Evolutionary conservation across 2,329 filamentous ascomycete species (phyloP), one percentile per base, ranked within the genome.

Genomic region (Colletotrichum sp.): DNA sequence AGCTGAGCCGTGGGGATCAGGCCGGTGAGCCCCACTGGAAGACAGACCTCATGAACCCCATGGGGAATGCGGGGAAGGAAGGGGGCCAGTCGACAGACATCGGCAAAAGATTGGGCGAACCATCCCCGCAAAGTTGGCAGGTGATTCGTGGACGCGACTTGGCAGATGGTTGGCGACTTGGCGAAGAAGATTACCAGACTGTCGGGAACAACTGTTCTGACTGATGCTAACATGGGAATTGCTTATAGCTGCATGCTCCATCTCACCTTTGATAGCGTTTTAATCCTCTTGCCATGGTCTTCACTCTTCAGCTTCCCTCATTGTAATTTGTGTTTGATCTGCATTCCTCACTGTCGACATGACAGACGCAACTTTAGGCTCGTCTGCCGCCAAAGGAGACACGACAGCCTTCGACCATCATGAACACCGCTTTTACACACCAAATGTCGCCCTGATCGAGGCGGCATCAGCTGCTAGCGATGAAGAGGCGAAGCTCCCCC

Each of bases 371-470:
- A 38, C 72, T 28, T 28, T 48, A 18, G 38, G 13, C 6, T 28
- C 30, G 14, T 30, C 52, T 7, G 14, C 66, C 38, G 26, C 36
- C 7, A 71, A 72, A 38, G 48, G 65, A 21, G 76, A 77, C 61
- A n/a, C 28, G 18, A 65, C 30, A 9, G 30, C 76, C 7, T 74
- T 77, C 18, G 69, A 68, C 14, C 80, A 83, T 59, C 74, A 72
- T 36, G 81, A 82, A 65, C 77, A 81, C 71, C 77, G 77, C 5
- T 65, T 71, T 28, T 77, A 80, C 77, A 77, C 26, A 5, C 69
- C 80, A 5, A 71, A 83, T 56, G 77, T 78, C 32, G 80, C 82
- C 16, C 82, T 83, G 67, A 81, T 84, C 69, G 81, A 84, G 73
- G 81, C 82, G 26, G 82, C 82, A 52, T 79, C 81, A n/a, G 79